Conservation (phyloP, 2,329 filamentous ascomycete species). For the Xenoacremonium recifei region DNA sequence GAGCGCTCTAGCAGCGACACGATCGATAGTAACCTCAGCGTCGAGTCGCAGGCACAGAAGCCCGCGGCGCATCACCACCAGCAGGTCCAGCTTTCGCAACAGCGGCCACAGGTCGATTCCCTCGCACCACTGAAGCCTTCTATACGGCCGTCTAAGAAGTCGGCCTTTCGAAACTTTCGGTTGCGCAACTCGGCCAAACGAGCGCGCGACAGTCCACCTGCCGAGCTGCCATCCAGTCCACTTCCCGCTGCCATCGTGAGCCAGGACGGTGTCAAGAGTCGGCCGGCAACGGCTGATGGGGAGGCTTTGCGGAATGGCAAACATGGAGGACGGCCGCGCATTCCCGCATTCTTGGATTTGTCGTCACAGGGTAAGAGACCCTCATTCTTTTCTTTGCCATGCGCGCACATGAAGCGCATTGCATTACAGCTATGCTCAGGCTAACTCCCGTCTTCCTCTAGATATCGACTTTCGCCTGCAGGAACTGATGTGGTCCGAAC, state of each 20-base stretch:
- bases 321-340: slow-evolving; percentile 15
- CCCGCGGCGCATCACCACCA: too few species aligned
- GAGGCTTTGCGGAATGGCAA: slow-evolving; percentile 14
- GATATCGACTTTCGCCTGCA: slow-evolving; percentile 51
- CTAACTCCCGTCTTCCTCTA: slow-evolving; percentile 26
- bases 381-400: slow-evolving; percentile 4
- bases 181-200: slow-evolving; percentile 47
- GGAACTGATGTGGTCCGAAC: slow-evolving; percentile 54
- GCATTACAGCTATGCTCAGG: slow-evolving; percentile 1
- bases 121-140: too few species aligned
- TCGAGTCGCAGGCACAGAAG: slow-evolving; percentile 22
- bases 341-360: slow-evolving; percentile 40
- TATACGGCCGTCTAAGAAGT: slow-evolving; percentile 30
- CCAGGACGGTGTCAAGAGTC: slow-evolving; percentile 34
- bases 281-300: slow-evolving; percentile 18
- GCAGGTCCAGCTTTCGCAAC: slow-evolving; percentile 19
- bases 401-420: neutral
- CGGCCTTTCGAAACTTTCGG: slow-evolving; percentile 44
- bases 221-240: slow-evolving; percentile 27
- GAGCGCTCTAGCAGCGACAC: slow-evolving; percentile 31
- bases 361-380: slow-evolving; percentile 38
- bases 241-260: slow-evolving; percentile 31
- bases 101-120: slow-evolving; percentile 14
- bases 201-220: slow-evolving; percentile 41
- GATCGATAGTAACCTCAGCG: slow-evolving; percentile 26